Evolutionary conservation across 495 filamentous ascomycete species (phyloP), one percentile per base, ranked within the genome.

Genomic region (Durotheca rogersii): DNA sequence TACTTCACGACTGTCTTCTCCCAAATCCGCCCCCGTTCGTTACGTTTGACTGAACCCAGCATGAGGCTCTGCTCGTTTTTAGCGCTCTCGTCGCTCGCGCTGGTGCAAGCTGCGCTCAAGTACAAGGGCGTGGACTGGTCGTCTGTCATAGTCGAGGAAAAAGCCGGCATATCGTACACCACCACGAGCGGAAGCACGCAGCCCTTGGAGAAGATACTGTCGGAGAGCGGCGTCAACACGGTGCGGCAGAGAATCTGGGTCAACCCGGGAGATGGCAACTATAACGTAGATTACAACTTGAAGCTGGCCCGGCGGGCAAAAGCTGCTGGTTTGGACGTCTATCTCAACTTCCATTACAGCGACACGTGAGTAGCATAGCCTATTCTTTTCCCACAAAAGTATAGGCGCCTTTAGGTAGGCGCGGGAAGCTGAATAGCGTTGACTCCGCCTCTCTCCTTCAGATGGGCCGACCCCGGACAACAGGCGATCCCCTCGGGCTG

Each of bases 211-310:
- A 72, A 65, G 2, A 88, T 89, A 41, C 64, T 88, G 1, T 77
- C 73, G 7, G 74, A 71, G 21, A 79, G 73, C 27, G 87, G 85
- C 3, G 78, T 88, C 42, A 89, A 86, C 58, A 86, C 83, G 2
- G 75, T 89, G 21, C 80, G 85, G 11, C 85, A 89, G 60, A 76
- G 87, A 14, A 53, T 89, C 16, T 89, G 84, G 85, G 85, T 89
- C 29, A 86, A 83, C 51, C 84, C 85, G 0, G 66, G 72, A 7
- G 76, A 81, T 49, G 82, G 85, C 18, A 70, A 73, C 39, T 89
- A 88, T 61, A 78, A 84, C 58, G 63, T 88, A 9, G 78, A 76
- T 30, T 89, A 91, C 66, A 87, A 86, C 54, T 44, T 90, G 55
- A 64, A 78, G 47, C 73, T 90, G 10, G 87, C 81, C 10, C 70